Percentiles rank a stretch among this genome's conserved stretches.
phyloP scores from a whole-genome alignment of 2,329 filamentous ascomycete genomes.

The Fusarium sp. region DNA sequence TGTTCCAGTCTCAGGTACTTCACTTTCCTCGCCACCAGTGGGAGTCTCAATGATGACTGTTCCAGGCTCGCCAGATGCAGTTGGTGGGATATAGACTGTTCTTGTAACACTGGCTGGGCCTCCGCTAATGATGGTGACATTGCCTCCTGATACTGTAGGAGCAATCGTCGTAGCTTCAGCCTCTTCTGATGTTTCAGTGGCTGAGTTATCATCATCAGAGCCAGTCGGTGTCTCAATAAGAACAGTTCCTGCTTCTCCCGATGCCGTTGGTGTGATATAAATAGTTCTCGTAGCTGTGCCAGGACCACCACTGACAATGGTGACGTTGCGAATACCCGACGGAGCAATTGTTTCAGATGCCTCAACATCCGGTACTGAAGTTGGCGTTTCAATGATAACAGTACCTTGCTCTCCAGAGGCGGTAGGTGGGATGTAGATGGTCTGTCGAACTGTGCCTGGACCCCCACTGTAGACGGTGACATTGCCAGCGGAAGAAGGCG shows the following conservation, averaged over 20 bases:
- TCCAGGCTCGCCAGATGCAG: neutral
- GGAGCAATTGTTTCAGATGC: neutral
- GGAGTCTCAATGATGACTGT: conserved; percentile 11
- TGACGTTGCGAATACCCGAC: neutral
- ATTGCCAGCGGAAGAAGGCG: neutral
- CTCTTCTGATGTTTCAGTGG: too few species aligned
- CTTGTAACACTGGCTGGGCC: neutral
- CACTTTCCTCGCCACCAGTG: neutral
- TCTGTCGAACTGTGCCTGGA: neutral
- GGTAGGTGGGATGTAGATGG: neutral
- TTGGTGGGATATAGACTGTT: neutral
- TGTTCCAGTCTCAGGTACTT: neutral
- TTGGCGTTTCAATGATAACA: conserved; percentile 1
- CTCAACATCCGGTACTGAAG: neutral
- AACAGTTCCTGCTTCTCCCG: neutral
- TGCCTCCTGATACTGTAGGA: too few species aligned
- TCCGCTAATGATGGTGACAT: too few species aligned
- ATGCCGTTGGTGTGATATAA: neutral
- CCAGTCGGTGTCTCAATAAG: too few species aligned
- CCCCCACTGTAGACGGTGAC: neutral
- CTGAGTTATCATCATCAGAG: too few species aligned
- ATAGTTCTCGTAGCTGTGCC: neutral
- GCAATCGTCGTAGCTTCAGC: too few species aligned
- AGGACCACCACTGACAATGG: conserved; percentile 1
- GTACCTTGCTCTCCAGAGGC: neutral